phyloP scores from a whole-genome alignment of 495 filamentous ascomycete species.

The Peziza echinospora region DNA sequence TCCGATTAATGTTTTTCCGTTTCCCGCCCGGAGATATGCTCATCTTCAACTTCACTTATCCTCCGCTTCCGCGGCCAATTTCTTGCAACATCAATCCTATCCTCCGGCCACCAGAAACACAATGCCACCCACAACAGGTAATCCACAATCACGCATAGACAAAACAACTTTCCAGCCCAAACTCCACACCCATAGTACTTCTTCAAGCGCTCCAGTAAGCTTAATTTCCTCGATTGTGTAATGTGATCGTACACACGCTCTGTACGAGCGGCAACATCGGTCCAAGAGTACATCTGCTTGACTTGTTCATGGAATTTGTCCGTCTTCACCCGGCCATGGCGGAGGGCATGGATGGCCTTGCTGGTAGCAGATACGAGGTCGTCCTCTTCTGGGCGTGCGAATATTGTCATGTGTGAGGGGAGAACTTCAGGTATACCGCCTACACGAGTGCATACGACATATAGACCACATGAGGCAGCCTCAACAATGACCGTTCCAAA shows the following conservation, averaged over 20 bases:
- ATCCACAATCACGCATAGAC: constrained; percentile 81
- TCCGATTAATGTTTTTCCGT: no score
- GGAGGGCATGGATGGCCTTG: constrained; percentile 54
- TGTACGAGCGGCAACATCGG: constrained; percentile 74
- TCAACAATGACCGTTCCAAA: constrained; percentile 97
- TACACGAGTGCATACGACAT: constrained; percentile 89
- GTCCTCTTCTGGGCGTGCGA: constrained; percentile 81
- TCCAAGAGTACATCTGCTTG: constrained; percentile 96
- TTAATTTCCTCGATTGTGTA: constrained; percentile 24
- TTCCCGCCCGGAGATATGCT: no score
- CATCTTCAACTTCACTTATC: no score
- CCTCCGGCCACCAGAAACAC: constrained; percentile 68
- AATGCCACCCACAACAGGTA: constrained; percentile 71
- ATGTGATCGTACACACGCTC: constrained; percentile 92
- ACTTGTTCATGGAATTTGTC: constrained; percentile 92
- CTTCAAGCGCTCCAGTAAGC: constrained; percentile 83
- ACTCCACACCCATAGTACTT: constrained; percentile 98
- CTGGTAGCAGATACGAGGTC: constrained; percentile 68
- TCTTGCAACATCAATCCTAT: constrained; percentile 65
- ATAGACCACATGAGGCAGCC: constrained; percentile 81
- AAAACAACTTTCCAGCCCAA: constrained; percentile 95
- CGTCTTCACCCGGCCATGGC: constrained; percentile 68
- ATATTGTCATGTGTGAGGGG: constrained; percentile 81
- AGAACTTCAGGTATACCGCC: constrained; percentile 93
- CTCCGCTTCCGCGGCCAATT: constrained; percentile 65